A percentile compares a stretch with the other conserved stretches of the same genome.
Evolutionary conservation across 1,139 yeast species (phyloP).

Genomic region (Candida sp.): DNA sequence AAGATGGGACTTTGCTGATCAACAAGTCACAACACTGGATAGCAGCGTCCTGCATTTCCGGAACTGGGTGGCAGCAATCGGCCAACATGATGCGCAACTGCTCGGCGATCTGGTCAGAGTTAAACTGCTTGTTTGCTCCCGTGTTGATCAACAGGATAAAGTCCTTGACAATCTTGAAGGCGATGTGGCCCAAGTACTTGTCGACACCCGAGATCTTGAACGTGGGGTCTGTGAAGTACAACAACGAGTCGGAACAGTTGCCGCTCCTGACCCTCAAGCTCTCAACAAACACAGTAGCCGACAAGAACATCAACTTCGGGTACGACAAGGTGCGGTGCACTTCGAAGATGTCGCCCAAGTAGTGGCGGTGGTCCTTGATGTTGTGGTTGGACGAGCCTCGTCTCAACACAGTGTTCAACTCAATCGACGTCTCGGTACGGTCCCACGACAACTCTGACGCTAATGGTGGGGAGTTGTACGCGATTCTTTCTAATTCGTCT

Average conservation of each 20-base stretch:
- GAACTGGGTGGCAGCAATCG: constrained; percentile 78
- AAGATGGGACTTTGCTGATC: constrained; percentile 73
- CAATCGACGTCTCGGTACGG: constrained; percentile 90
- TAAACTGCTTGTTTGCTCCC: constrained; percentile 55
- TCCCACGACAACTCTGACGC: constrained; percentile 89
- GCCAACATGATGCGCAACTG: constrained; percentile 75
- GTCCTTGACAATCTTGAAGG: constrained; percentile 61
- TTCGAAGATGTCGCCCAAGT: constrained; percentile 54
- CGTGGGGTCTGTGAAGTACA: constrained; percentile 88
- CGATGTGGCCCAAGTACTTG: constrained; percentile 67
- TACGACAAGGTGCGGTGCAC: constrained; percentile 63
- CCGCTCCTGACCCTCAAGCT: constrained; percentile 80
- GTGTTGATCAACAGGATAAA: constrained; percentile 51
- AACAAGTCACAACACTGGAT: constrained; percentile 77
- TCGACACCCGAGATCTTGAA: constrained; percentile 75
- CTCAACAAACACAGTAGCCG: constrained; percentile 83
- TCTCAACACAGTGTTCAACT: constrained; percentile 87
- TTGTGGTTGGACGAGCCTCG: constrained; percentile 89
- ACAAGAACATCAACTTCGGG: constrained; percentile 86
- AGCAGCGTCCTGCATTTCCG: constrained; percentile 80
- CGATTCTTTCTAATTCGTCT: constrained; percentile 66
- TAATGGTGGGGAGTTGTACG: constrained; percentile 89
- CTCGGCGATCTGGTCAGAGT: constrained; percentile 64
- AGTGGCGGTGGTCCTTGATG: constrained; percentile 74
- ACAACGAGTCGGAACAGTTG: constrained; percentile 73